Base-by-base conservation (phyloP, 1,139 yeast species). In the Kurtzmaniella quercitrusa region DNA sequence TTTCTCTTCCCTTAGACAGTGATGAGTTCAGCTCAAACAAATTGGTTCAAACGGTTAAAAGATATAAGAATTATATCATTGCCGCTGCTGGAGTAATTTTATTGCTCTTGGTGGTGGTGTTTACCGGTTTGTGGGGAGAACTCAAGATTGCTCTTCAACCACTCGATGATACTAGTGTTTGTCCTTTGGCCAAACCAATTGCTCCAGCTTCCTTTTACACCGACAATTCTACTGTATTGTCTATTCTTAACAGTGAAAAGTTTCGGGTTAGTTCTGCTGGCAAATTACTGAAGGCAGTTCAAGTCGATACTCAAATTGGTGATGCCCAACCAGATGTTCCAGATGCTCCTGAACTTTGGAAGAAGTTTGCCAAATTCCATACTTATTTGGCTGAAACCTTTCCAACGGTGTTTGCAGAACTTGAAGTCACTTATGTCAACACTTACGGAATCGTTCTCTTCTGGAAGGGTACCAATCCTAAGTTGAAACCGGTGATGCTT, bases 401-500 rank as follows among this genome's bases (percentile, higher is more conserved):
- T 65, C 93, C 94, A 1, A 50, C 66, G 39, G 76, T 85, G 14
- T 77, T 79, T 55, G 50, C 65, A 37, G 55, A 70, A 18, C 60
- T 82, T 45, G 66, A 69, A 43, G 66, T 81, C 27, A 81, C 80
- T 41, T 70, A 66, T 33, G 81, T 86, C 42, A 86, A 87, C 56
- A 73, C 79, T 33, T 76, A 80, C 50, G 93, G 90, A 1, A 65
- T 87, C 46, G 73, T 87, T 15, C 80, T 72, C 56, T 75, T 82
- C 23, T 83, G 88, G 84, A 64, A 77, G 50, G 95, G 95, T 18
- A 56, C 76, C 0, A 65, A 81, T 46, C 39, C 59, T 4, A 47
- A 55, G 2, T 66, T 82, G 53, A 81, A 83, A 58, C 95, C 95
- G 5, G 51, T 82, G 12, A 58, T 87, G 60, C 66, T 86, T 38